phyloP scores from a whole-genome alignment of 139 green algal genomes.

The Klebsormidium nitens region DNA sequence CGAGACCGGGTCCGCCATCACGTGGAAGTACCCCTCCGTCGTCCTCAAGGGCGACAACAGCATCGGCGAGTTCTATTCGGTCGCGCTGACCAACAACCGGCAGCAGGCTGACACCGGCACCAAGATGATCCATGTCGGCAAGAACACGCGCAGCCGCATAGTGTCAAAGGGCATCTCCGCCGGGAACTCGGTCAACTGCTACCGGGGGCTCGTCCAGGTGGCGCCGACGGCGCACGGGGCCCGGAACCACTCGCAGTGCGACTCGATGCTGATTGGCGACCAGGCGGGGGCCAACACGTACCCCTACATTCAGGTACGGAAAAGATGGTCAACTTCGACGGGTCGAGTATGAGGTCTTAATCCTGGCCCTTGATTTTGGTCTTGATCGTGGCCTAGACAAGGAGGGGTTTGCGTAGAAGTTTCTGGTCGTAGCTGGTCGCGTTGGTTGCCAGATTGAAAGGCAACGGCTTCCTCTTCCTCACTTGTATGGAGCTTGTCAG shows the following conservation, averaged over 20 bases:
- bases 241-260: slow-evolving; percentile 94
- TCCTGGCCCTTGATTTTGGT: too few species aligned
- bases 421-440: too few species aligned
- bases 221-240: slow-evolving; percentile 69
- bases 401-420: too few species aligned
- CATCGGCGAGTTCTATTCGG: slow-evolving; percentile 95
- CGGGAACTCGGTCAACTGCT: slow-evolving; percentile 71
- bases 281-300: slow-evolving; percentile 95
- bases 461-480: too few species aligned
- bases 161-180: slow-evolving; percentile 97
- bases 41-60: slow-evolving; percentile 89
- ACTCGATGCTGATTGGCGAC: slow-evolving; percentile 99
- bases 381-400: too few species aligned
- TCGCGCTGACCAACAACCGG: slow-evolving; percentile 96
- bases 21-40: slow-evolving; percentile 97
- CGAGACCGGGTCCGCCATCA: slow-evolving; percentile 96
- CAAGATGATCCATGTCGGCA: slow-evolving; percentile 95
- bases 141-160: slow-evolving; percentile 94
- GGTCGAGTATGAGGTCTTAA: too few species aligned
- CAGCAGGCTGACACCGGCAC: slow-evolving; percentile 69
- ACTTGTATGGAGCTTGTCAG: too few species aligned
- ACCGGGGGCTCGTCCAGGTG: slow-evolving; percentile 77
- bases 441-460: too few species aligned
- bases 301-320: slow-evolving; percentile 90
- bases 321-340: not conserved